Percentiles rank a stretch among this genome's conserved stretches.
phyloP scores from a whole-genome alignment of 768 basidiomycete species.

The Mycena haematopus region DNA sequence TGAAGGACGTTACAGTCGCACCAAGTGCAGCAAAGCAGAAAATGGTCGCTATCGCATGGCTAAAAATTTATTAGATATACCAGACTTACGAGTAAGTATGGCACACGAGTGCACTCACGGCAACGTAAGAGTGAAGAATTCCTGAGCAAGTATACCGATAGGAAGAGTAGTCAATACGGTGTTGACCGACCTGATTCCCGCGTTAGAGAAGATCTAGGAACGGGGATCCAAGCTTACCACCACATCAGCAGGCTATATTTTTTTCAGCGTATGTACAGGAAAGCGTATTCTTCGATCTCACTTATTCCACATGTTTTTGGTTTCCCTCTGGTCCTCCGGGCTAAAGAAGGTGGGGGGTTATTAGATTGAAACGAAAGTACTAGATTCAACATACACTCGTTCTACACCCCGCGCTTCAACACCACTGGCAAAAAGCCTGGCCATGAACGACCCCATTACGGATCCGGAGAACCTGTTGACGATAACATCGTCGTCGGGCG shows the following conservation, averaged over 20 bases:
- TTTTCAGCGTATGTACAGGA: background rate
- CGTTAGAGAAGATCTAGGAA: background rate
- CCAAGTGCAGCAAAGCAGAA: conserved; percentile 46
- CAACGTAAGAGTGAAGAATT: conserved; percentile 55
- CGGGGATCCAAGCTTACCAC: conserved; percentile 39
- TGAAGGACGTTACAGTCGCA: conserved; percentile 47
- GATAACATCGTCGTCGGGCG: conserved; percentile 37
- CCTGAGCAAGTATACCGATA: conserved; percentile 56
- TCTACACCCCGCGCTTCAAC: conserved; percentile 63
- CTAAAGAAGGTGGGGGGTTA: no score
- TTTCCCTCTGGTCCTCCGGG: conserved; percentile 53
- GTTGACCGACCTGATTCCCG: conserved; percentile 49
- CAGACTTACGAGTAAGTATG: background rate
- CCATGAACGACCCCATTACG: conserved; percentile 37
- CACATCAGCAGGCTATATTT: conserved; percentile 49
- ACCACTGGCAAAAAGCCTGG: conserved; percentile 51
- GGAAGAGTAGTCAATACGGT: conserved; percentile 55
- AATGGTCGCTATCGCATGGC: conserved; percentile 52
- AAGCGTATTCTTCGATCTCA: conserved; percentile 28
- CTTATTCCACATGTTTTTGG: conserved; percentile 53
- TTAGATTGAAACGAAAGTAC: no score
- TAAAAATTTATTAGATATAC: conserved; percentile 26
- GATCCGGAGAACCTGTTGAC: conserved; percentile 36
- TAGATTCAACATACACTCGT: conserved; percentile 39
- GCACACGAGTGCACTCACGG: conserved; percentile 36